Percentiles rank a stretch among this genome's conserved stretches.
These are phyloP conservation scores for Serendipita vermifera DNA, from an alignment of 768 basidiomycete genomes.

Conservation along the genomic window DNA sequence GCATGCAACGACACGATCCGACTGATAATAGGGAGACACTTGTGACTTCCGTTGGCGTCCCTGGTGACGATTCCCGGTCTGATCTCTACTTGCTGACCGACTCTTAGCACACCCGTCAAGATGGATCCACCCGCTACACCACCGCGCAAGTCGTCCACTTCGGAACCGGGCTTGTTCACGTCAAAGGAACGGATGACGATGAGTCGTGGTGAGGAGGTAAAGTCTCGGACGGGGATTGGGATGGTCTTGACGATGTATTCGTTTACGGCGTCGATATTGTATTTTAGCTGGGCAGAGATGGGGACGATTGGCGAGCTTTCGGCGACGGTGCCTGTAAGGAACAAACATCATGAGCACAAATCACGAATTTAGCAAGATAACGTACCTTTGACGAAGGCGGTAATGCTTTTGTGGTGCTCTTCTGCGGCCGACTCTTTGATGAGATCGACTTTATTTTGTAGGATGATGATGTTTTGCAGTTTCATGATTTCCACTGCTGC, in stretches of 20 bases:
- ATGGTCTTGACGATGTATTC: constrained; percentile 97
- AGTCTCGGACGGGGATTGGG: constrained; percentile 88
- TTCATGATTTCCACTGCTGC: constrained; percentile 99
- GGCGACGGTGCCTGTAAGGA: constrained; percentile 72
- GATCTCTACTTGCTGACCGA: constrained; percentile 93
- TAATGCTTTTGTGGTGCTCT: constrained; percentile 93
- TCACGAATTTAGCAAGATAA: constrained; percentile 11
- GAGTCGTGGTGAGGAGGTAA: constrained; percentile 77
- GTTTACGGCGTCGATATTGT: constrained; percentile 98
- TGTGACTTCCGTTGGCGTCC: constrained; percentile 76
- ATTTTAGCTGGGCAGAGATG: constrained; percentile 95
- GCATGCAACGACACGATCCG: constrained; percentile 84
- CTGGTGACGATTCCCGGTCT: constrained; percentile 95
- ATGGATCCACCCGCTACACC: constrained; percentile 98
- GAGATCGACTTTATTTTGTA: constrained; percentile 98
- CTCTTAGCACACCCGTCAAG: constrained; percentile 75
- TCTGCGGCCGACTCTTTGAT: constrained; percentile 90
- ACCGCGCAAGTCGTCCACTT: constrained; percentile 93
- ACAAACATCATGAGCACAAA: neutral
- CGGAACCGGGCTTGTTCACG: constrained; percentile 97
- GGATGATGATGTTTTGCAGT: constrained; percentile 90
- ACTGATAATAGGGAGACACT: constrained; percentile 89
- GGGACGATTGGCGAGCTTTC: constrained; percentile 96
- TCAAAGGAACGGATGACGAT: constrained; percentile 99
- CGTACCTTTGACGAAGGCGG: constrained; percentile 86